Base-by-base conservation (phyloP, 768 basidiomycete genomes). In the Melanogaster broomeanus region DNA sequence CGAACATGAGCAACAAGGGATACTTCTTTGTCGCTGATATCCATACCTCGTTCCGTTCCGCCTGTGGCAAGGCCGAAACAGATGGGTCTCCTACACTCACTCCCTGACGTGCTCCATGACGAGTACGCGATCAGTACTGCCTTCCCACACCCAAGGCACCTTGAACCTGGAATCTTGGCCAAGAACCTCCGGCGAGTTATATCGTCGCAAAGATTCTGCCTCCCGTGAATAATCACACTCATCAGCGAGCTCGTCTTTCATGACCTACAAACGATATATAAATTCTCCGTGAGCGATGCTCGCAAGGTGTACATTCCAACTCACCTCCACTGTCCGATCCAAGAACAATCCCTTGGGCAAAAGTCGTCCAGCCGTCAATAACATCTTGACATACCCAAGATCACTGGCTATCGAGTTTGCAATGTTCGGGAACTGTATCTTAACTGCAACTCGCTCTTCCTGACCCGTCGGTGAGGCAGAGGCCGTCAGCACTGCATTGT, bases 401-500 rank as follows among this genome's bases (percentile, higher is more conserved):
- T 99, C 97, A 39, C 87, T 93, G 49, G 83, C 77, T 54, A 99
- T 96, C 3, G 92, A 94, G 38, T 85, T 76, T 9, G 78, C 83
- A 42, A 99, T 90, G 59, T 92, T 90, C 0, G 97, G 97, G 68
- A 98, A 99, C 63, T 99, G 97, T 18, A 98, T 79, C 68, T 99
- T 98, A 6, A 90, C 83, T 0, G 90, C 90, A 24, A 90, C 87
- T 5, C 70, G 75, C 52, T 79, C 83, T 1, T 79, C 74, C 38
- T 58, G 67, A 16, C 80, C 79, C 7, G 83, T 85, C 3, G 84
- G 81, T 4, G 81, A 82, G 22, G 69, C 65, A 13, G 70, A 57
- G 0, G 82, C 68, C 0, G 79, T 67, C 11, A 98, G 77, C 3
- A 80, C 73, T 0, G 90, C 96, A 0, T 63, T 72, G 62, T 99